Percentiles rank a stretch among this genome's conserved stretches.
Conservation (phyloP, 2,329 filamentous ascomycete species). For the Dichotomopilus funicola region DNA sequence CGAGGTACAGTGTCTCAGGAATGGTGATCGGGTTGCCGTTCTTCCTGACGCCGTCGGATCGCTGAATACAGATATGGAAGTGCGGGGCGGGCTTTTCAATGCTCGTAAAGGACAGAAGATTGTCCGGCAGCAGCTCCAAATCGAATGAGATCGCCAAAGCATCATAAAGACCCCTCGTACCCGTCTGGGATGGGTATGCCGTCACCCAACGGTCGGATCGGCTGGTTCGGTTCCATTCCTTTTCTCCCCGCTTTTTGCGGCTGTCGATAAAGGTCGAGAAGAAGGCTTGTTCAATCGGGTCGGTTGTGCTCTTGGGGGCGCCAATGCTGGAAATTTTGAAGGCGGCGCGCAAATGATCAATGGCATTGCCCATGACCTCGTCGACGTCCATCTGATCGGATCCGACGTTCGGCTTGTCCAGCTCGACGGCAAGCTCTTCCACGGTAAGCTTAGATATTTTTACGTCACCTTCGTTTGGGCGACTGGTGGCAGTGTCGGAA, state of each 20-base stretch:
- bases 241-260: slow-evolving; percentile 45
- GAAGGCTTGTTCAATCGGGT: slow-evolving; percentile 68
- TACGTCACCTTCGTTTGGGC: background rate
- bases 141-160: slow-evolving; percentile 84
- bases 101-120: slow-evolving; percentile 59
- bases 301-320: slow-evolving; percentile 38
- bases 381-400: slow-evolving; percentile 86
- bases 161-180: slow-evolving; percentile 63
- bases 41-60: slow-evolving; percentile 68
- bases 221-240: slow-evolving; percentile 38
- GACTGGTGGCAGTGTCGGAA: background rate
- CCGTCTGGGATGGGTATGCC: slow-evolving; percentile 48
- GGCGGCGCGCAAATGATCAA: slow-evolving; percentile 84
- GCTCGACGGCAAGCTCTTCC: slow-evolving; percentile 21
- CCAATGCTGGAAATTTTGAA: slow-evolving; percentile 59
- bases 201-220: slow-evolving; percentile 59
- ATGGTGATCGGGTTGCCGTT: slow-evolving; percentile 72
- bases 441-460: slow-evolving; percentile 20
- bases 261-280: slow-evolving; percentile 57
- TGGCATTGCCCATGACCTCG: slow-evolving; percentile 88
- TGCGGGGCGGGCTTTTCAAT: slow-evolving; percentile 76
- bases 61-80: slow-evolving; percentile 82
- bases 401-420: slow-evolving; percentile 28
- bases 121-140: slow-evolving; percentile 64
- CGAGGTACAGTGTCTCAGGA: slow-evolving; percentile 76